Evolutionary conservation across 2,329 filamentous ascomycete species (phyloP).

Genomic region (Fusarium sp.): DNA sequence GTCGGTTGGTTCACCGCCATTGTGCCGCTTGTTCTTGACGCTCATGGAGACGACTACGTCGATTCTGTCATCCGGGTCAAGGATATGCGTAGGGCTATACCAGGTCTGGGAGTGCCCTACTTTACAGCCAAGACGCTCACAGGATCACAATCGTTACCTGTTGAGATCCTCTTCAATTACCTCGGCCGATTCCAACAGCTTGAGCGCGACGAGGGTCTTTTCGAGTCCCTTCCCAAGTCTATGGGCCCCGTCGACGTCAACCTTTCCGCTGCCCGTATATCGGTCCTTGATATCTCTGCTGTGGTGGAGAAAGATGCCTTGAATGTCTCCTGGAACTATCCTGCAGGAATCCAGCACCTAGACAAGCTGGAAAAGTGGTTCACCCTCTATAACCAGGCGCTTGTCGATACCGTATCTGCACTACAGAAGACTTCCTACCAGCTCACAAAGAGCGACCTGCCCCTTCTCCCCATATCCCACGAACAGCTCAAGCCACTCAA

Average conservation of each 20-base stretch:
- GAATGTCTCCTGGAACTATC: neutral
- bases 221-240: neutral
- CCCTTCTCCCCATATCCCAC: slow-evolving; percentile 6
- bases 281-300: neutral
- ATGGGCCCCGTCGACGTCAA: slow-evolving; percentile 1
- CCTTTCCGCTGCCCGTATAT: neutral
- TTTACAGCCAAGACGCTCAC: neutral
- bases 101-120: slow-evolving; percentile 5
- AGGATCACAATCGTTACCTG: neutral
- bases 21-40: neutral
- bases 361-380: slow-evolving; percentile 1
- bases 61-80: slow-evolving; percentile 1
- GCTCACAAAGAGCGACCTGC: slow-evolving; percentile 12
- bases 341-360: neutral
- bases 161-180: slow-evolving; percentile 4
- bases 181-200: slow-evolving; percentile 5
- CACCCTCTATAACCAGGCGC: neutral
- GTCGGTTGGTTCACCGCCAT: slow-evolving; percentile 10
- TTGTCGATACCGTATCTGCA: neutral
- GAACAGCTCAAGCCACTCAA: slow-evolving; percentile 7
- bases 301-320: slow-evolving; percentile 1
- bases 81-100: neutral
- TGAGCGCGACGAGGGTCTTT: slow-evolving; percentile 2
- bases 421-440: neutral
- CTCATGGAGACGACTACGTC: neutral